phyloP scores from a whole-genome alignment of 164 flowering plant species.

The Umbellularia californica region DNA sequence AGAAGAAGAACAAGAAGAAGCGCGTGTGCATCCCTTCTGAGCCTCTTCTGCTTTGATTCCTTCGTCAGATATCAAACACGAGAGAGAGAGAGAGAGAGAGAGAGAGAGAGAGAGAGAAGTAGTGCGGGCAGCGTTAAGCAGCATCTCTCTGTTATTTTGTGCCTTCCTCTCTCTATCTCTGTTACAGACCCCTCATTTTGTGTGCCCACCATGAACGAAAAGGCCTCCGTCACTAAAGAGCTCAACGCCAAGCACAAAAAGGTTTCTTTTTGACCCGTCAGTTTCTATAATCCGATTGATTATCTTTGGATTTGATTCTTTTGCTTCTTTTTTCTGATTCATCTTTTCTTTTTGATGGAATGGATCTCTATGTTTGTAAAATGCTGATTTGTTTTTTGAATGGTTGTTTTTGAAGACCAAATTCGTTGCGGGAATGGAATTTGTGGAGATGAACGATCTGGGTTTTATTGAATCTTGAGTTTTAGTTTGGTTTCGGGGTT shows the following conservation, averaged over 20 bases:
- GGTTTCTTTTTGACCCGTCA: conserved; percentile 20
- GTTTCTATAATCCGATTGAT: not conserved
- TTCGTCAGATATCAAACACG: no score
- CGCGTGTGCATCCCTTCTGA: not conserved
- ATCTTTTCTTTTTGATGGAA: no score
- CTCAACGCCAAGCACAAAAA: conserved; percentile 50
- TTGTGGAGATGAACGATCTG: not conserved
- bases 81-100: not conserved
- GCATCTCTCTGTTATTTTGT: not conserved
- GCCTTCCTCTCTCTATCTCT: not conserved
- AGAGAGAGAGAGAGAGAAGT: not conserved
- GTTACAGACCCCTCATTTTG: not conserved
- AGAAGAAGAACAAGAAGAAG: no score
- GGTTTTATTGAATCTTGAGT: not conserved
- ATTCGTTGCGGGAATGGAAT: not conserved
- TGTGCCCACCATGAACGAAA: conserved; percentile 38
- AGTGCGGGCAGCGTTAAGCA: not conserved
- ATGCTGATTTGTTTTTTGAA: not conserved
- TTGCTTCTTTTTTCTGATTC: not conserved
- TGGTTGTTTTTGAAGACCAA: not conserved
- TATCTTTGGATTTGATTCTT: not conserved
- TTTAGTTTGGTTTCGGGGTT: not conserved
- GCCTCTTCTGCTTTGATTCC: not conserved
- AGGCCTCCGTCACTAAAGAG: conserved; percentile 53
- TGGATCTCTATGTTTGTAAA: not conserved